Conservation (phyloP, 1,139 yeast genomes). For the Debaryomyces fabryi region DNA sequence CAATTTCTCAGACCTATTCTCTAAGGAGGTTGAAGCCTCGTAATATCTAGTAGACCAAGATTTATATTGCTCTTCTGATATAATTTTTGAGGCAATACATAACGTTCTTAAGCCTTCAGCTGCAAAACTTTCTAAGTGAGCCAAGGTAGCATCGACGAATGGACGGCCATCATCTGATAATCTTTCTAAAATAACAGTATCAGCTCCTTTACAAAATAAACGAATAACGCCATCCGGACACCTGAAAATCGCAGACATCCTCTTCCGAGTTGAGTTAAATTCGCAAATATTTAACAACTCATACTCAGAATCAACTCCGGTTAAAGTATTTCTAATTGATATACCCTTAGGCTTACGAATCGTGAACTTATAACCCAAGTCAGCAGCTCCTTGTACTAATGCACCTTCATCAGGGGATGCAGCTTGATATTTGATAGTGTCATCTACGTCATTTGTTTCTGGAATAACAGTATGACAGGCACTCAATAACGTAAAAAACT, state of each 20-base stretch:
- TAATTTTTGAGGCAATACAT: slow-evolving; percentile 85
- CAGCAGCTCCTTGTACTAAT: slow-evolving; percentile 89
- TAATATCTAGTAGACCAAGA: slow-evolving; percentile 67
- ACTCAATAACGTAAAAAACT: slow-evolving; percentile 80
- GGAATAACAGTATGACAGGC: slow-evolving; percentile 99
- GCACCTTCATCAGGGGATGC: slow-evolving; percentile 99
- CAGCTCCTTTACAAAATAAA: slow-evolving; percentile 96
- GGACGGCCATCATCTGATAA: slow-evolving; percentile 72
- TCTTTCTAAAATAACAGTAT: slow-evolving; percentile 90
- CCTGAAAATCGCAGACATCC: slow-evolving; percentile 95
- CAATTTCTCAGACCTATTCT: slow-evolving; percentile 70
- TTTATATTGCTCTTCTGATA: slow-evolving; percentile 76
- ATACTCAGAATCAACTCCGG: slow-evolving; percentile 46
- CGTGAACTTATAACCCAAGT: slow-evolving; percentile 79
- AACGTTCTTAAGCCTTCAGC: slow-evolving; percentile 93
- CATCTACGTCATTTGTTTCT: slow-evolving; percentile 63
- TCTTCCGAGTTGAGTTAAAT: slow-evolving; percentile 93
- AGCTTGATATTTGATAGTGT: slow-evolving; percentile 87
- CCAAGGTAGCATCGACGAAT: slow-evolving; percentile 76
- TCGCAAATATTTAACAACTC: slow-evolving; percentile 91
- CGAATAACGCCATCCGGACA: slow-evolving; percentile 93
- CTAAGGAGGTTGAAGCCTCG: slow-evolving; percentile 81
- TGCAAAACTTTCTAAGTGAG: slow-evolving; percentile 95
- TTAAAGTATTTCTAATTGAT: slow-evolving; percentile 57
- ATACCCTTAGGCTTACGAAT: slow-evolving; percentile 87